phyloP scores from a whole-genome alignment of 1,139 yeast species.

The Wickerhamomyces sp. region DNA sequence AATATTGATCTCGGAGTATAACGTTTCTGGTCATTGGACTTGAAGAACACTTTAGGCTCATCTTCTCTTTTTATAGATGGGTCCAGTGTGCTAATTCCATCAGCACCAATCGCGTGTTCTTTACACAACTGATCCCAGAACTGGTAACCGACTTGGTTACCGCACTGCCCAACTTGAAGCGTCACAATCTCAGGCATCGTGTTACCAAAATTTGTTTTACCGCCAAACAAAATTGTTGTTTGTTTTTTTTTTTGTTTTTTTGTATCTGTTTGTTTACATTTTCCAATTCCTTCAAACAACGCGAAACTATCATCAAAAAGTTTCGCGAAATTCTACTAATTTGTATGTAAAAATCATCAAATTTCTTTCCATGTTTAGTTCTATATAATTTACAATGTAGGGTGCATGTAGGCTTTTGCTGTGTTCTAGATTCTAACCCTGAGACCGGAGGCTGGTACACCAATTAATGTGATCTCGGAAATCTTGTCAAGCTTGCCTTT shows the following conservation, averaged over 20 bases:
- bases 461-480: constrained; percentile 74
- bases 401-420: too few species aligned
- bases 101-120: constrained; percentile 81
- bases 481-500: constrained; percentile 78
- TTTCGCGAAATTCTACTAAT: too few species aligned
- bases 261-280: too few species aligned
- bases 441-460: constrained; percentile 95
- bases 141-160: constrained; percentile 90
- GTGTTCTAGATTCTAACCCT: constrained; percentile 36
- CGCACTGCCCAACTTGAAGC: constrained; percentile 84
- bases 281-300: constrained; percentile 93
- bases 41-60: constrained; percentile 81
- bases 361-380: too few species aligned
- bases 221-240: too few species aligned
- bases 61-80: constrained; percentile 47
- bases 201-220: too few species aligned
- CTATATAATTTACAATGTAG: too few species aligned
- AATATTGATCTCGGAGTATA: constrained; percentile 87
- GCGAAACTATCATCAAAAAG: too few species aligned
- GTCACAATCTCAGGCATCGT: constrained; percentile 62
- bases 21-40: constrained; percentile 66
- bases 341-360: too few species aligned
- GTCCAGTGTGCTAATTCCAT: constrained; percentile 46
- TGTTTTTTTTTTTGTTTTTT: too few species aligned
- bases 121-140: constrained; percentile 88